phyloP scores from a whole-genome alignment of 345 rosid genomes.

The Noccaea bulbosa region DNA sequence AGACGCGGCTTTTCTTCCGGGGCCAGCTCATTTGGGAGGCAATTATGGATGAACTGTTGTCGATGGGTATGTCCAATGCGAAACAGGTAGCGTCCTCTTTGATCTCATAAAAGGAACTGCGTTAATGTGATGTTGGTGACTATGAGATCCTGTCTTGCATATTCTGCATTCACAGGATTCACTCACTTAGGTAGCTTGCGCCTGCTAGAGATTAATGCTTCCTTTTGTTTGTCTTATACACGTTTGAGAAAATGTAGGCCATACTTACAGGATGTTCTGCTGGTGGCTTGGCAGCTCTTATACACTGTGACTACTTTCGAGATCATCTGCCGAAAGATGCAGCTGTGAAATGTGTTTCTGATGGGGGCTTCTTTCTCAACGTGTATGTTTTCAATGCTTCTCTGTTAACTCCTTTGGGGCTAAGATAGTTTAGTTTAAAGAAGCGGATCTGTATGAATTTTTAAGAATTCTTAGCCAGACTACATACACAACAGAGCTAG shows the following conservation, averaged over 20 bases:
- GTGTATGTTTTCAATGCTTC: conserved; percentile 58
- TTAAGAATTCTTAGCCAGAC: background rate
- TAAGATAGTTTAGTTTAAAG: conserved; percentile 7
- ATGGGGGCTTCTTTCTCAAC: conserved; percentile 86
- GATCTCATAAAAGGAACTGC: background rate
- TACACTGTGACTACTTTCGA: conserved; percentile 80
- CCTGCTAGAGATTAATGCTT: background rate
- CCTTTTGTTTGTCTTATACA: background rate
- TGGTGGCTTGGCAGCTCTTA: conserved; percentile 88
- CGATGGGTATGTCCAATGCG: conserved; percentile 73
- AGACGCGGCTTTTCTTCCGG: conserved; percentile 67
- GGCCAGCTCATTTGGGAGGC: conserved; percentile 98
- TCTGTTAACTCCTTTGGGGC: too few species aligned
- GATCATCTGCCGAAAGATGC: conserved; percentile 67
- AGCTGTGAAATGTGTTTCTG: conserved; percentile 90
- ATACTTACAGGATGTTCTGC: conserved; percentile 97
- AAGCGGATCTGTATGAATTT: background rate
- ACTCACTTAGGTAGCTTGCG: background rate
- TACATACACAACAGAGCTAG: background rate
- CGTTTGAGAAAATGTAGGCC: conserved; percentile 57
- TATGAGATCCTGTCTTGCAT: conserved; percentile 6
- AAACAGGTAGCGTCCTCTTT: conserved; percentile 52
- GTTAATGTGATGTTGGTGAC: background rate
- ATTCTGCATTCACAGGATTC: background rate
- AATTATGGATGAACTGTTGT: conserved; percentile 68